phyloP scores from a whole-genome alignment of 345 rosid species.

The Trapa bicornis region DNA sequence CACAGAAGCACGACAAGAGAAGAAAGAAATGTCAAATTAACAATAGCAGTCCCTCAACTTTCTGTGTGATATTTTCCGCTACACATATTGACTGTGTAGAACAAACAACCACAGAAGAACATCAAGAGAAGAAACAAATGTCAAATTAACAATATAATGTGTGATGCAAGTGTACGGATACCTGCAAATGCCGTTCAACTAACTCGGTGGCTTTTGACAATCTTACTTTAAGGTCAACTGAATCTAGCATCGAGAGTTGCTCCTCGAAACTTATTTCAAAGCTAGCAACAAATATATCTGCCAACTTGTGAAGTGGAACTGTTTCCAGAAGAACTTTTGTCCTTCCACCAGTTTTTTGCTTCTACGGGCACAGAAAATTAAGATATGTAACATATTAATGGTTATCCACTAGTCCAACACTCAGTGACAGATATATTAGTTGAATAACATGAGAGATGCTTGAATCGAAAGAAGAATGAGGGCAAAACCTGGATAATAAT shows the following conservation, averaged over 20 bases:
- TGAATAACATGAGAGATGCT: background rate
- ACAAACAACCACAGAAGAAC: slow-evolving; percentile 12
- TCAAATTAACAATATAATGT: background rate
- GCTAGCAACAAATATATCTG: slow-evolving; percentile 99
- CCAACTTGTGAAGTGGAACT: slow-evolving; percentile 89
- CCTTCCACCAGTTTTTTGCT: slow-evolving; percentile 93
- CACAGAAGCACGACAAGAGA: slow-evolving; percentile 15
- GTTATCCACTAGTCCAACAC: background rate
- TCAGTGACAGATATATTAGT: too few relatives aligned
- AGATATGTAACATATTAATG: slow-evolving; percentile 5
- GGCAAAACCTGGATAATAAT: background rate
- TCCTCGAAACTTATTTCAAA: slow-evolving; percentile 98
- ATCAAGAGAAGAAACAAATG: slow-evolving; percentile 16
- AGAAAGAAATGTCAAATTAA: slow-evolving; percentile 8
- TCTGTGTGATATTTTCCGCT: slow-evolving; percentile 96
- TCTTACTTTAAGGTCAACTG: slow-evolving; percentile 85
- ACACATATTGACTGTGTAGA: slow-evolving; percentile 89
- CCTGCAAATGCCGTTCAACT: slow-evolving; percentile 98
- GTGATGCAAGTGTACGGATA: slow-evolving; percentile 17
- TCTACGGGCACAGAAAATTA: slow-evolving; percentile 23
- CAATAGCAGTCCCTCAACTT: slow-evolving; percentile 11
- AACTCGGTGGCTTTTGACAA: slow-evolving; percentile 94
- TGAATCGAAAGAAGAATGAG: background rate
- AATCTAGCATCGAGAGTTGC: slow-evolving; percentile 89
- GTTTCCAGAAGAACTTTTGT: slow-evolving; percentile 95